A percentile compares a stretch with the other conserved stretches of the same genome.
Conservation (phyloP, 2,329 filamentous ascomycete species). For the Neophaeococcomyces aloes region DNA sequence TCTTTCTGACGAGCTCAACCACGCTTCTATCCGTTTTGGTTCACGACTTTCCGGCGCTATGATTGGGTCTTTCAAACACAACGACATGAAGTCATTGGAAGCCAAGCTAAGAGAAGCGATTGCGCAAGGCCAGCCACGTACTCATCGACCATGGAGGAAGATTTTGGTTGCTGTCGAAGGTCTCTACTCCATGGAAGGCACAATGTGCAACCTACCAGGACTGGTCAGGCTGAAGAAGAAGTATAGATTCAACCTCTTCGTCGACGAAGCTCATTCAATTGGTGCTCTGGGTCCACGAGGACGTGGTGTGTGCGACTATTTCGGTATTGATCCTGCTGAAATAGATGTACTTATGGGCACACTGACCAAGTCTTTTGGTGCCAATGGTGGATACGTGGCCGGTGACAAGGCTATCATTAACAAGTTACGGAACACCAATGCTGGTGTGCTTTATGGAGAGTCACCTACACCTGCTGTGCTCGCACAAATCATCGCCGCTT, state of each 20-base stretch:
- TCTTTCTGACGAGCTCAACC: constrained; percentile 94
- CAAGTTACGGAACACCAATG: constrained; percentile 77
- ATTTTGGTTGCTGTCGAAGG: constrained; percentile 93
- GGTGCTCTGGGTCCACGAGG: constrained; percentile 82
- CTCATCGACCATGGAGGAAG: constrained; percentile 99
- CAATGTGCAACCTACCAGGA: constrained; percentile 94
- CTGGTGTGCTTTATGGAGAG: constrained; percentile 78
- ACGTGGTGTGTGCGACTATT: constrained; percentile 94
- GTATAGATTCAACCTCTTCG: constrained; percentile 94
- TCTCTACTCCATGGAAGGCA: constrained; percentile 98
- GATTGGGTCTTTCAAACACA: constrained; percentile 95
- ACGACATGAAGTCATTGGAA: constrained; percentile 84
- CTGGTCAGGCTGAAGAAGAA: constrained; percentile 77
- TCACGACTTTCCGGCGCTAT: constrained; percentile 88
- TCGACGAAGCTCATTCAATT: constrained; percentile 94
- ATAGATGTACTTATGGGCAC: constrained; percentile 98
- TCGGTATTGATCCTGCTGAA: constrained; percentile 74
- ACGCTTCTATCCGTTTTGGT: constrained; percentile 92
- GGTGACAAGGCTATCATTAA: constrained; percentile 85
- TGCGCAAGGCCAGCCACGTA: constrained; percentile 90
- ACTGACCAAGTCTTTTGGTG: constrained; percentile 94
- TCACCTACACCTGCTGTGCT: constrained; percentile 78
- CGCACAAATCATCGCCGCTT: constrained; percentile 76
- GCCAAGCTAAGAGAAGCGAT: constrained; percentile 79
- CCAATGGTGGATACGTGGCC: constrained; percentile 91